Base-by-base conservation (phyloP, 345 rosid species). In the Eucalyptus sp. region DNA sequence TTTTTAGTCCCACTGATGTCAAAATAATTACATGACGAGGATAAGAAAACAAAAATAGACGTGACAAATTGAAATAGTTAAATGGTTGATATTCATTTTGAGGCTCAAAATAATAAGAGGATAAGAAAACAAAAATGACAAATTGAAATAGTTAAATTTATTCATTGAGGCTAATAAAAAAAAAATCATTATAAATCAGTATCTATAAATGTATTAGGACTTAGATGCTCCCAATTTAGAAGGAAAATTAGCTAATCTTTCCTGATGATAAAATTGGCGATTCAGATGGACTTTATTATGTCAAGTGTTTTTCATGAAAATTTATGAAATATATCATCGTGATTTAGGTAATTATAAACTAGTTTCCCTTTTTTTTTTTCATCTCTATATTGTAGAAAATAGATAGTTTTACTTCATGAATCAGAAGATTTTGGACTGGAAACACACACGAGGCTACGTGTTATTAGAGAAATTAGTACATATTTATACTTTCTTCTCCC, bases 341-440 rank as follows among this genome's bases (percentile, higher is more conserved):
- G 76, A 62, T n/a, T 62, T 29, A 29, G 33, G 33, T 62, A 12
- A 13, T 15, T 64, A 56, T 4, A 10, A 64, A 64, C 41, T 0
- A n/a, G 10, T n/a, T 64, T 1, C 3, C 2, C 3, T 7, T 2
- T 14, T 7, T 1, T 14, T 22, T 3, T 3, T 64, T 0, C 41
- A 64, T 64, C 20, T n/a, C 20, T 64, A 14, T n/a, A 3, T 22
- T n/a, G 18, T n/a, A n/a, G 20, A 64, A 64, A 64, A 64, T 7
- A n/a, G 20, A 64, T 14, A 64, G 76, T 7, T 64, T 14, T 64
- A n/a, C 33, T n/a, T 64, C 20, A 64, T 15, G 20, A 64, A 64
- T 64, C 76, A 15, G 41, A 64, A 64, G 22, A 64, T 64, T 64
- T 14, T 64, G 76, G 76, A 64, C 37, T 15, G 22, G 9, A 64